Conservation (phyloP, 2,329 filamentous ascomycete species). For the Cephalotrichum gorgonifer region DNA sequence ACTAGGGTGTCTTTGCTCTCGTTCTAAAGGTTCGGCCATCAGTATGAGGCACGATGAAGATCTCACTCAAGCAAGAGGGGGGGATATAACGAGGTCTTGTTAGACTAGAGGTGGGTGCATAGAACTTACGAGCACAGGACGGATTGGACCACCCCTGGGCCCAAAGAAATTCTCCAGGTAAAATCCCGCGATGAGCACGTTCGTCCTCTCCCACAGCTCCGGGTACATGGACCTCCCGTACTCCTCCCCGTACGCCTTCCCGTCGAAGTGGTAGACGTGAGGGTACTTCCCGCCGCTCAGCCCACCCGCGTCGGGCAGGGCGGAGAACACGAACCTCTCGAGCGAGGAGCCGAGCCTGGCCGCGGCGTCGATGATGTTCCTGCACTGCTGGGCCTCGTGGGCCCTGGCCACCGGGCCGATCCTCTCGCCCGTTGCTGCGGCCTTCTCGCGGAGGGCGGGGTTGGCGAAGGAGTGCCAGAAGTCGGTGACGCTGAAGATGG, state of each 20-base stretch:
- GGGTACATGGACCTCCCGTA: no score
- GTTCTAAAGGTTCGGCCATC: no score
- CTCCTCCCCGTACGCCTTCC: slow-evolving; percentile 25
- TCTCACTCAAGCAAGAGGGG: no score
- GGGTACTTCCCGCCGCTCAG: slow-evolving; percentile 32
- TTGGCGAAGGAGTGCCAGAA: slow-evolving; percentile 42
- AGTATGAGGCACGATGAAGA: no score
- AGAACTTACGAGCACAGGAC: no score
- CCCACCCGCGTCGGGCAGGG: slow-evolving; percentile 34
- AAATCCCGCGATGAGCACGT: no score
- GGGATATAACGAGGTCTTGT: no score
- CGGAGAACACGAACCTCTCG: slow-evolving; percentile 40
- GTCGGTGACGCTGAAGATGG: slow-evolving; percentile 45
- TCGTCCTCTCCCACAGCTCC: no score
- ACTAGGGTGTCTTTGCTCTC: no score
- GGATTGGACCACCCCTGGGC: no score
- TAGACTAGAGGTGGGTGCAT: no score
- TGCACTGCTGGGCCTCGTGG: slow-evolving; percentile 38
- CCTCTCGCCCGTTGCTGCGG: slow-evolving; percentile 24
- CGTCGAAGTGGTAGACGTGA: slow-evolving; percentile 42
- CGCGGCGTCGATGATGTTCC: slow-evolving; percentile 45
- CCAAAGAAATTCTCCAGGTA: no score
- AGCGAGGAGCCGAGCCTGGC: slow-evolving; percentile 26
- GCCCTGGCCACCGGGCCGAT: slow-evolving; percentile 34
- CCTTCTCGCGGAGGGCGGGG: slow-evolving; percentile 27